Percentiles rank a stretch among this genome's conserved stretches.
These are phyloP conservation scores for Bullera alba DNA, from an alignment of 768 basidiomycete species.

Conservation along the genomic window DNA sequence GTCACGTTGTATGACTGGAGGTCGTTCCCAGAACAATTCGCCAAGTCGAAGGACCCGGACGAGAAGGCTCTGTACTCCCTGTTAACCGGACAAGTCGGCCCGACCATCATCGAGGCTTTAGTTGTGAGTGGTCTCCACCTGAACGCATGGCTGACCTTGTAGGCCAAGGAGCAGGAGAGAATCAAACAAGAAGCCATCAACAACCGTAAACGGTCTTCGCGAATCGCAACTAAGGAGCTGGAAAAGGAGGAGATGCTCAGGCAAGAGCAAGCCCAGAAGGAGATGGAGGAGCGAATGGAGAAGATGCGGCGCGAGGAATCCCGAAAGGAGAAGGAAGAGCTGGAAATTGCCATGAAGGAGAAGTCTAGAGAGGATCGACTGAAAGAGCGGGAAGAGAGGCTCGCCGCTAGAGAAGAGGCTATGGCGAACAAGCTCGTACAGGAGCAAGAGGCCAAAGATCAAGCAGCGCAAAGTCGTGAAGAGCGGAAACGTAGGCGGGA, in stretches of 20 bases:
- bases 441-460: constrained; percentile 32
- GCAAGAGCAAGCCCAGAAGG: constrained; percentile 50
- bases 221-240: constrained; percentile 71
- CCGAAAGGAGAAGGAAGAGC: constrained; percentile 20
- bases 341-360: constrained; percentile 22
- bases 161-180: constrained; percentile 42
- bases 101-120: constrained; percentile 61
- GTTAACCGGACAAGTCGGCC: constrained; percentile 61
- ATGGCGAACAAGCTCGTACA: constrained; percentile 20
- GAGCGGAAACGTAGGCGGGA: constrained; percentile 27
- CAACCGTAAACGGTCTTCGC: constrained; percentile 83
- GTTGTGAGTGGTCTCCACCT: constrained; percentile 52
- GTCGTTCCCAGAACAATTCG: constrained; percentile 65
- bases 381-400: constrained; percentile 38
- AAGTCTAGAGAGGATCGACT: constrained; percentile 39
- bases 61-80: constrained; percentile 72
- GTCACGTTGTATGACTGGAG: constrained; percentile 81
- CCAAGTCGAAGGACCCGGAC: constrained; percentile 65
- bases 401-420: constrained; percentile 45
- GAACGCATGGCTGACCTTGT: background rate
- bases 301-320: constrained; percentile 30
- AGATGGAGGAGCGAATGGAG: constrained; percentile 45
- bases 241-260: constrained; percentile 61
- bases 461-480: constrained; percentile 30
- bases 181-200: constrained; percentile 64